Conservation (phyloP, 352 stramenopile genomes). For the Globisporangium splendens region DNA sequence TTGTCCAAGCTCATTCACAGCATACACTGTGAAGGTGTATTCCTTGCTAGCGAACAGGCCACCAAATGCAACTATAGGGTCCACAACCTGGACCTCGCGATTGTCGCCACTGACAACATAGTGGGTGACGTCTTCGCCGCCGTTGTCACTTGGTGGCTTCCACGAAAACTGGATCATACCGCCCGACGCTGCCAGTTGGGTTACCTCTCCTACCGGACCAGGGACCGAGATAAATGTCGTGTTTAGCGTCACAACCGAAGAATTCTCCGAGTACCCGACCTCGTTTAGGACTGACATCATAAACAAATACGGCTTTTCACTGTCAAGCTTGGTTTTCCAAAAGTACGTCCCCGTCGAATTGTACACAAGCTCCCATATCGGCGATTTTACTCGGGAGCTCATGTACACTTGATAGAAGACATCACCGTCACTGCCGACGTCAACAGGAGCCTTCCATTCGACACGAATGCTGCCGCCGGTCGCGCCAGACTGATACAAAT, state of each 20-base stretch:
- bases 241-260: slow-evolving; percentile 19
- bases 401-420: slow-evolving; percentile 61
- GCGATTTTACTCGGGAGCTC: slow-evolving; percentile 15
- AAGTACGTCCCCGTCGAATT: slow-evolving; percentile 34
- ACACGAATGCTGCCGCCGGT: slow-evolving; percentile 55
- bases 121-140: slow-evolving; percentile 35
- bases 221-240: slow-evolving; percentile 50
- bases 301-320: slow-evolving; percentile 44
- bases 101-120: slow-evolving; percentile 35
- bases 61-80: slow-evolving; percentile 23
- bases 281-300: slow-evolving; percentile 44
- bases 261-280: slow-evolving; percentile 37
- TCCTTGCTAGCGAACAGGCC: slow-evolving; percentile 30
- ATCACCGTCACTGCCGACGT: slow-evolving; percentile 26
- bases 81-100: slow-evolving; percentile 1
- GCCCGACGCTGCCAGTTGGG: slow-evolving; percentile 19
- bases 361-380: slow-evolving; percentile 37
- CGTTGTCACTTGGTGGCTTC: slow-evolving; percentile 45
- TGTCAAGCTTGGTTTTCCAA: slow-evolving; percentile 55
- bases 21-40: slow-evolving; percentile 55
- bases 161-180: slow-evolving; percentile 42
- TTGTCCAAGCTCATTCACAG: slow-evolving; percentile 36
- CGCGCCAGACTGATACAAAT: slow-evolving; percentile 28
- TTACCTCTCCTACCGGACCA: slow-evolving; percentile 30
- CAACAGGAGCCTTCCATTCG: slow-evolving; percentile 32